Evolutionary conservation across 2,329 filamentous ascomycete genomes (phyloP).

Genomic region (Pseudogymnoascus sp.): DNA sequence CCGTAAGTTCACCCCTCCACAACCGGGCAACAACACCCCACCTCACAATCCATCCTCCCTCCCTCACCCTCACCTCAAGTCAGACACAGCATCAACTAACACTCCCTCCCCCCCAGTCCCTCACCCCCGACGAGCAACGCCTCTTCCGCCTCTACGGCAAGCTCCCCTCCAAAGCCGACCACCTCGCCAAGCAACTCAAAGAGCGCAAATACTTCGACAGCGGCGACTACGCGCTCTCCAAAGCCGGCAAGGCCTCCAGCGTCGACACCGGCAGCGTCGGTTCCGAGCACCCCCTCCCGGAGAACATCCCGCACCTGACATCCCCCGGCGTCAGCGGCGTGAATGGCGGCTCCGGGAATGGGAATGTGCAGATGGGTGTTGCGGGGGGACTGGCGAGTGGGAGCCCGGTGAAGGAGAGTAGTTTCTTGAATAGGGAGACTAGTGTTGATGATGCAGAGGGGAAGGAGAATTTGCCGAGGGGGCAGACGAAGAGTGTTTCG

Average conservation of each 20-base stretch:
- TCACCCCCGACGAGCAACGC: constrained; percentile 91
- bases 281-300: constrained; percentile 87
- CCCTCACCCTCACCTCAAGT: neutral
- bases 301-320: constrained; percentile 87
- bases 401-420: constrained; percentile 86
- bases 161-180: constrained; percentile 89
- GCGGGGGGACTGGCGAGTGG: constrained; percentile 52
- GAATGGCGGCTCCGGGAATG: constrained; percentile 28
- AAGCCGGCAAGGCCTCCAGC: constrained; percentile 92
- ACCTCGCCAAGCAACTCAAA: constrained; percentile 96
- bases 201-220: constrained; percentile 99
- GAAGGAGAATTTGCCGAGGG: constrained; percentile 29
- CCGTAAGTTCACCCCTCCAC: constrained; percentile 54
- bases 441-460: constrained; percentile 56
- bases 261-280: constrained; percentile 91
- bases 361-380: constrained; percentile 36
- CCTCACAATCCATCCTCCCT: neutral
- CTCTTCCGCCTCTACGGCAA: constrained; percentile 97
- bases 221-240: constrained; percentile 91
- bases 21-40: neutral
- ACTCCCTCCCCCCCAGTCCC: constrained; percentile 51
- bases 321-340: constrained; percentile 43
- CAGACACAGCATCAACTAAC: neutral
- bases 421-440: constrained; percentile 76
- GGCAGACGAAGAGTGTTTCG: neutral